Percentiles rank a stretch among this genome's conserved stretches.
Conservation (phyloP, 129 eudicot genomes). For the Pulicaria dysenterica region DNA sequence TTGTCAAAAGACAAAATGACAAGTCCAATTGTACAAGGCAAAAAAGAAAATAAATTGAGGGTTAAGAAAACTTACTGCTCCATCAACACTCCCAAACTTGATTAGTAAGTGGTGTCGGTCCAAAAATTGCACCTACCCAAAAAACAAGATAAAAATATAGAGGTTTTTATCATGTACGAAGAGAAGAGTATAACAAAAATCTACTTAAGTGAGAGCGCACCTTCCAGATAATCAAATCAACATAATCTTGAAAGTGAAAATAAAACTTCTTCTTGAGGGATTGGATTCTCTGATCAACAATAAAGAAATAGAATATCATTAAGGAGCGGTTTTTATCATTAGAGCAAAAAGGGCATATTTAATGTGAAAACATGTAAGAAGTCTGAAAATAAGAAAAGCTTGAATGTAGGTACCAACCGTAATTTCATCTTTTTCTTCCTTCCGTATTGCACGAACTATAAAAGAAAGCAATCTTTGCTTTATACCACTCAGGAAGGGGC, state of each 20-base stretch:
- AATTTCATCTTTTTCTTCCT: conserved; percentile 81
- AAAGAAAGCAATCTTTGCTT: conserved; percentile 95
- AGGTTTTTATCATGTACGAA: neutral
- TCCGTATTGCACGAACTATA: conserved; percentile 80
- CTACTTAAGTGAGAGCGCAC: conserved; percentile 34
- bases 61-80: conserved; percentile 66
- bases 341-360: neutral
- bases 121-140: conserved; percentile 84
- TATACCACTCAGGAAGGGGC: conserved; percentile 72
- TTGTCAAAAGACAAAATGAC: neutral
- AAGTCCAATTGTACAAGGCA: no score
- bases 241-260: conserved; percentile 95
- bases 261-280: conserved; percentile 93
- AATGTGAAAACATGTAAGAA: conserved; percentile 5
- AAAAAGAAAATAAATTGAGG: neutral
- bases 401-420: conserved; percentile 53
- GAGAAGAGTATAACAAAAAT: neutral
- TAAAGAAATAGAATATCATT: conserved; percentile 12
- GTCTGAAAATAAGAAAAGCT: conserved; percentile 20
- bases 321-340: conserved; percentile 19
- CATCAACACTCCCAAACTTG: conserved; percentile 98
- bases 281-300: conserved; percentile 75
- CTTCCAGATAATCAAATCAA: conserved; percentile 96
- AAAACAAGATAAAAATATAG: conserved; percentile 2
- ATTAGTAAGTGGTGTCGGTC: conserved; percentile 94